These are phyloP conservation scores for Aspergillus felis DNA, from an alignment of 2,329 filamentous ascomycete genomes.

Conservation along the genomic window DNA sequence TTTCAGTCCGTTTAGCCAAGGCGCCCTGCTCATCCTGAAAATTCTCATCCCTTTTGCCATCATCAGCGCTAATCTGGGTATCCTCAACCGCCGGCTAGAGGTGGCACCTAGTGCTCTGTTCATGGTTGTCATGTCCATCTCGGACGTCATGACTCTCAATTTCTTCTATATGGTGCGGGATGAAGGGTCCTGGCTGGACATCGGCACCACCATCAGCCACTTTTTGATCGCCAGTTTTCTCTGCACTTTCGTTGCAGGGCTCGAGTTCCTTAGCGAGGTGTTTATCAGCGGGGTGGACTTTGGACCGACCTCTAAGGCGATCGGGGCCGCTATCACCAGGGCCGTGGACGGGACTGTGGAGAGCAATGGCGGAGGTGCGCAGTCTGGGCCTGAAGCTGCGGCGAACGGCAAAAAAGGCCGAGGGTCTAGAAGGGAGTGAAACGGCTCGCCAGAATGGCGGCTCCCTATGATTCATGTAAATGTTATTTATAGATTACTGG, in stretches of 20 bases:
- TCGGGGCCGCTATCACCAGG: constrained; percentile 15
- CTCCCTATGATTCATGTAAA: background rate
- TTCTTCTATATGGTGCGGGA: constrained; percentile 99
- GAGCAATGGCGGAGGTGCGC: constrained; percentile 6
- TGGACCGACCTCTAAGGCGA: constrained; percentile 14
- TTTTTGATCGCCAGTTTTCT: constrained; percentile 88
- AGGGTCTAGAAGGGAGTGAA: background rate
- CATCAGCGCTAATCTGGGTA: constrained; percentile 88
- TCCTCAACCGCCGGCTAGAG: constrained; percentile 78
- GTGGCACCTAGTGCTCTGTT: constrained; percentile 87
- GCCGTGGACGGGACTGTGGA: constrained; percentile 17
- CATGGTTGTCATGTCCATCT: constrained; percentile 89
- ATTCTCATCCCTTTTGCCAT: constrained; percentile 89
- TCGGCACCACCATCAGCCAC: constrained; percentile 93
- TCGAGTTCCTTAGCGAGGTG: constrained; percentile 80
- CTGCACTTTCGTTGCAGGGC: constrained; percentile 81
- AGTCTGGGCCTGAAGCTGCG: constrained; percentile 6
- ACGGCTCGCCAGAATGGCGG: background rate
- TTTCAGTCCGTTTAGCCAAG: constrained; percentile 91
- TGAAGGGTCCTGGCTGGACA: constrained; percentile 95
- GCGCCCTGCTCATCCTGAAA: constrained; percentile 80
- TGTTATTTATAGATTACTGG: background rate
- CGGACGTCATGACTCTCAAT: constrained; percentile 85
- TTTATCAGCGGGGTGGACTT: constrained; percentile 77
- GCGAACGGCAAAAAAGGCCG: background rate